Evolutionary conservation across 805 yeast species (phyloP).

Genomic region (Spathaspora arborariae): DNA sequence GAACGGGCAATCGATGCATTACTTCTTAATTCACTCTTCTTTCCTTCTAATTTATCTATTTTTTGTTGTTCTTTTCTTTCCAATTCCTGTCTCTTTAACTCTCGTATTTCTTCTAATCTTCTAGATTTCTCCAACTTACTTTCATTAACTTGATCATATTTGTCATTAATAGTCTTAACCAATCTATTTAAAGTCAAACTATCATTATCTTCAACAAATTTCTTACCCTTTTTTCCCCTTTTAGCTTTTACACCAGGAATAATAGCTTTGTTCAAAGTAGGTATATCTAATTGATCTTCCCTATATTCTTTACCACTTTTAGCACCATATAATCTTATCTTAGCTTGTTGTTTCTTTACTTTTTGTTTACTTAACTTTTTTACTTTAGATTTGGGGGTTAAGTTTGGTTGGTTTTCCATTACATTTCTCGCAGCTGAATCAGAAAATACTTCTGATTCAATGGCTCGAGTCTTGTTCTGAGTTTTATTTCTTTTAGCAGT

Average conservation of each 20-base stretch:
- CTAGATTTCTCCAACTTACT: slow-evolving; percentile 87
- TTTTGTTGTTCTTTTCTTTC: slow-evolving; percentile 78
- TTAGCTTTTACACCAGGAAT: slow-evolving; percentile 77
- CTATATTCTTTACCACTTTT: slow-evolving; percentile 54
- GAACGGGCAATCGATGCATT: slow-evolving; percentile 70
- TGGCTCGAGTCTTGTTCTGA: slow-evolving; percentile 52
- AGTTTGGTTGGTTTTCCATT: slow-evolving; percentile 53
- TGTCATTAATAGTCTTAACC: slow-evolving; percentile 77
- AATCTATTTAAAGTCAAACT: slow-evolving; percentile 59
- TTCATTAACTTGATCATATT: slow-evolving; percentile 72
- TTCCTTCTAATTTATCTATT: slow-evolving; percentile 64
- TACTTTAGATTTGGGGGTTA: slow-evolving; percentile 55
- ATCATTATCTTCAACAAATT: slow-evolving; percentile 70
- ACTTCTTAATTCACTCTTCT: slow-evolving; percentile 70
- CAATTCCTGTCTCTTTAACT: slow-evolving; percentile 78
- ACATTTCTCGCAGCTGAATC: slow-evolving; percentile 71
- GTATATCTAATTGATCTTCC: slow-evolving; percentile 78
- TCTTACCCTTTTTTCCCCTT: slow-evolving; percentile 85
- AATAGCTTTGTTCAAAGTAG: slow-evolving; percentile 75
- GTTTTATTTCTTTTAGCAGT: slow-evolving; percentile 53
- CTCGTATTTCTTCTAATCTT: slow-evolving; percentile 86
- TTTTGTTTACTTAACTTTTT: slow-evolving; percentile 46
- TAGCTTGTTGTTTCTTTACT: slow-evolving; percentile 64
- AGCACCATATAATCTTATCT: slow-evolving; percentile 64
- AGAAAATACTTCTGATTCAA: slow-evolving; percentile 61